These are phyloP conservation scores for Cryptosporidium andersoni DNA, from an alignment of 169 alveolate genomes.

Conservation along the genomic window DNA sequence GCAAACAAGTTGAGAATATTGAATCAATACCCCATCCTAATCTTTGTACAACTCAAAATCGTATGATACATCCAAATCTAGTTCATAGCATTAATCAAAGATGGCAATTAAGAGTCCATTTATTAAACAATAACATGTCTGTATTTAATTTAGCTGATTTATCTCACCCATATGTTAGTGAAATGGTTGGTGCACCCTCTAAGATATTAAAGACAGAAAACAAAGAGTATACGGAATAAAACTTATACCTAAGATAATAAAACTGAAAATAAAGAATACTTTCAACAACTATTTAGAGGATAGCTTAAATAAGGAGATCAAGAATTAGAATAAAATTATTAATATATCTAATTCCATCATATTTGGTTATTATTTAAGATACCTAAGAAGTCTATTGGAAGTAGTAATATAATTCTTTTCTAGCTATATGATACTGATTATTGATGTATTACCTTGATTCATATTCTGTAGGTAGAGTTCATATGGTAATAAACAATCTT, in stretches of 20 bases:
- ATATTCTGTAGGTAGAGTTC: background rate
- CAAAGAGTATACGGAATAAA: too few relatives aligned
- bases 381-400: background rate
- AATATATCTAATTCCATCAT: background rate
- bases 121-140: constrained; percentile 39
- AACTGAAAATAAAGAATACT: too few relatives aligned
- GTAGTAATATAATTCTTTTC: background rate
- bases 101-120: constrained; percentile 68
- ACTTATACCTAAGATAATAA: too few relatives aligned
- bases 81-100: constrained; percentile 61
- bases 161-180: constrained; percentile 66
- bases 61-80: constrained; percentile 67
- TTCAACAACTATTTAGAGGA: too few relatives aligned
- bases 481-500: constrained; percentile 23
- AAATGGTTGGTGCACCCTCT: constrained; percentile 28
- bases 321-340: background rate
- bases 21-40: constrained; percentile 43
- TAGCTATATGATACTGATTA: background rate
- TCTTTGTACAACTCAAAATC: constrained; percentile 49
- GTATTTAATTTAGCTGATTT: constrained; percentile 49
- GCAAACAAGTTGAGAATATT: constrained; percentile 35
- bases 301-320: too few relatives aligned
- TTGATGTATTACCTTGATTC: background rate
- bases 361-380: background rate
- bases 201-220: too few relatives aligned